phyloP scores from a whole-genome alignment of 2,329 filamentous ascomycete species.

The Pseudogymnoascus sp. region DNA sequence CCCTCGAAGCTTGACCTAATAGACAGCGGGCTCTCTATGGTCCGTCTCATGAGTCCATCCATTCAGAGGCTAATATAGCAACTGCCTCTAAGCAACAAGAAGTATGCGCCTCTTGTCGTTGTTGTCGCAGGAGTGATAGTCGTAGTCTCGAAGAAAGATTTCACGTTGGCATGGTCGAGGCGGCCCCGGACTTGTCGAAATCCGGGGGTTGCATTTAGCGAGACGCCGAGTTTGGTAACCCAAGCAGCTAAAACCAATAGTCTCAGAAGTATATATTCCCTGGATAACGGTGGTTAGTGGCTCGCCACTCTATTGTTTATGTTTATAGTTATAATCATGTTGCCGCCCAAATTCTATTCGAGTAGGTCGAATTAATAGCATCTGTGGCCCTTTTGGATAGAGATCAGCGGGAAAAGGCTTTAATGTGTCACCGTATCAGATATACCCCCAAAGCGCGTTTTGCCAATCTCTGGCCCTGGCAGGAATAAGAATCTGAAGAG shows the following conservation, averaged over 20 bases:
- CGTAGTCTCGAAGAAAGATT: neutral
- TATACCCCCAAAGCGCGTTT: neutral
- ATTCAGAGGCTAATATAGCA: neutral
- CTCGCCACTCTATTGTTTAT: neutral
- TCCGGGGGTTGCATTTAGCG: conserved; percentile 1
- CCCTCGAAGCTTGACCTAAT: conserved; percentile 5
- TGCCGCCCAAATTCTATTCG: neutral
- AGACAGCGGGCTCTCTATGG: conserved; percentile 6
- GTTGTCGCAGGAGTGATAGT: neutral
- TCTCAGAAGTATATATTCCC: neutral
- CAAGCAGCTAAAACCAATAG: neutral
- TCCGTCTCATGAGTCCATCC: conserved; percentile 4
- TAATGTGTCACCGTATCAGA: neutral
- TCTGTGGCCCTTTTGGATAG: neutral
- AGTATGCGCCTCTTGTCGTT: neutral
- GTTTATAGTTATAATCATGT: neutral
- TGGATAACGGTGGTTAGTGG: neutral
- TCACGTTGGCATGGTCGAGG: neutral
- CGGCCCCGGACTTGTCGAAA: neutral
- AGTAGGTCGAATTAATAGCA: neutral
- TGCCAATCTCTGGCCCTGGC: neutral
- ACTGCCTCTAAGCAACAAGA: neutral
- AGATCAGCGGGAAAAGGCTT: neutral
- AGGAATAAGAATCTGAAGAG: neutral
- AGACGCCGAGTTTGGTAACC: conserved; percentile 1